Evolutionary conservation across 2,329 filamentous ascomycete genomes (phyloP), one percentile per base, ranked within the genome.

Genomic region (Venturia asperata): DNA sequence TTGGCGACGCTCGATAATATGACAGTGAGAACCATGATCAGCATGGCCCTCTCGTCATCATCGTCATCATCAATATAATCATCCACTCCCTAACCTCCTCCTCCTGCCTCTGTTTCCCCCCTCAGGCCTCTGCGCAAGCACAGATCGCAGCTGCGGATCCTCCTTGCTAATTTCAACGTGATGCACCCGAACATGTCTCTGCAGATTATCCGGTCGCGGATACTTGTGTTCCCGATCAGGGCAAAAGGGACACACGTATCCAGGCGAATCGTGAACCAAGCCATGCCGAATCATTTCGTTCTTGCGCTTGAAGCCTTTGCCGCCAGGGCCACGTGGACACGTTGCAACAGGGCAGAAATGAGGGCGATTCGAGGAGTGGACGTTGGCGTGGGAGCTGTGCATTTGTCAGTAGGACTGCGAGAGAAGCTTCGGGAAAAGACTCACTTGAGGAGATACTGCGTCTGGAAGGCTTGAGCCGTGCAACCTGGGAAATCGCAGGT

Each of bases 201-300:
- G 93, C 65, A 99, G 79, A 80, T 97, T 97, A 75, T 99, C 94
- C 42, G 94, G 94, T 70, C 94, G 83, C 5, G 94, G 94, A 74
- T 97, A 97, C 73, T 89, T 92, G 75, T 97, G 93, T 74, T 97
- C 92, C 69, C 92, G 84, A 72, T 96, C 92, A 1, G 91, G 90
- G 75, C 94, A 99, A 73, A 97, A 97, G 0, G 94, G 94, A 75
- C 94, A 99, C 39, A 96, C 87, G 72, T 97, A 99, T 67, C 93
- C 93, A 1, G 94, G 94, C 9, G 91, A 96, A 69, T 92, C 88
- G 72, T 99, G 94, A 4, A 97, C 94, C 3, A 97, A 83, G 0
- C 93, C 92, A 71, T 88, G 85, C n/a, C 85, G 79, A 67, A 87
- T 87, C 85, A 88, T 87, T 72, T 88, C 85, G 68, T 88, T 88